Percentiles rank a stretch among this genome's conserved stretches.
Evolutionary conservation across 345 rosid genomes (phyloP).

Genomic region (Salix suchowensis): DNA sequence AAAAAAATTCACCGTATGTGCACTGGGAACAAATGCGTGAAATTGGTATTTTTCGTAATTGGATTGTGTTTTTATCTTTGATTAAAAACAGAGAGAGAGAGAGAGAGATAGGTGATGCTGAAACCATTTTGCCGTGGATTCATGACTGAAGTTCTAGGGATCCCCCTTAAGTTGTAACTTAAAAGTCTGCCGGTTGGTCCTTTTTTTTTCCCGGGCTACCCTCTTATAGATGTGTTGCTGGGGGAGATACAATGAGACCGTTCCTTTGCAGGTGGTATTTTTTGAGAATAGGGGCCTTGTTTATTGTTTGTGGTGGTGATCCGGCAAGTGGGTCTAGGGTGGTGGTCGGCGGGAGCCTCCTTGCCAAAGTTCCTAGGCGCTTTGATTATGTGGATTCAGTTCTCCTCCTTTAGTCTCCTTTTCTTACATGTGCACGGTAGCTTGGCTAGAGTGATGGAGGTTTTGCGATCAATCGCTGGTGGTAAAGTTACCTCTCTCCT

Average conservation of each 20-base stretch:
- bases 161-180: background rate
- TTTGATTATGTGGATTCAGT: background rate
- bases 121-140: background rate
- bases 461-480: no score
- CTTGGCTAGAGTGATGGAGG: background rate
- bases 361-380: background rate
- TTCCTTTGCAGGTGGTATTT: background rate
- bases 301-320: background rate
- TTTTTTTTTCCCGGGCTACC: background rate
- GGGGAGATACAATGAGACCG: background rate
- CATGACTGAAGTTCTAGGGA: background rate
- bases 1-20: background rate
- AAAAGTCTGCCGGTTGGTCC: background rate
- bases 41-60: no score
- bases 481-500: no score
- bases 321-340: background rate
- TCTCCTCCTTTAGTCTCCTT: background rate
- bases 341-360: background rate
- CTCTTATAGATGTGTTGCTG: background rate
- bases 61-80: background rate
- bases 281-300: background rate
- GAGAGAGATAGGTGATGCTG: background rate
- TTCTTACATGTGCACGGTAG: background rate
- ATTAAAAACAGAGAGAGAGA: background rate
- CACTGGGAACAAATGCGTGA: background rate